phyloP scores from a whole-genome alignment of 202 grass and related monocot species.

The Elaeis oleifera region DNA sequence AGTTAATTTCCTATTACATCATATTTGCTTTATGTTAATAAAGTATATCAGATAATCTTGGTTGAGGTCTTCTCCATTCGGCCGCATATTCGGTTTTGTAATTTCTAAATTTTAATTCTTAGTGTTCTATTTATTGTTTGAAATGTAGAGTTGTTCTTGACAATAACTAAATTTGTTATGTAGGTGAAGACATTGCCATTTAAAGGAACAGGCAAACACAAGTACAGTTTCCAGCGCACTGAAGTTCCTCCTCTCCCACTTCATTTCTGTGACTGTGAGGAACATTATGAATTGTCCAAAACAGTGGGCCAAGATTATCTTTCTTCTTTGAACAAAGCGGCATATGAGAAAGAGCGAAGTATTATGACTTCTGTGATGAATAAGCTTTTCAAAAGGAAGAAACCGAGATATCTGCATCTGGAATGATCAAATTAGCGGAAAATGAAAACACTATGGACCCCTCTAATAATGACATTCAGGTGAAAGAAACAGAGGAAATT shows the following conservation, averaged over 20 bases:
- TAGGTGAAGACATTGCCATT: constrained; percentile 67
- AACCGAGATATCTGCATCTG: constrained; percentile 26
- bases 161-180: constrained; percentile 3
- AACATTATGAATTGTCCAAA: constrained; percentile 74
- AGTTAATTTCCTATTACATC: too few species aligned
- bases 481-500: not conserved
- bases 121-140: not conserved
- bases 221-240: constrained; percentile 82
- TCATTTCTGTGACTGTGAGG: constrained; percentile 98
- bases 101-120: too few species aligned
- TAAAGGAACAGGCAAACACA: constrained; percentile 92
- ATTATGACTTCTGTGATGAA: constrained; percentile 92
- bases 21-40: too few species aligned
- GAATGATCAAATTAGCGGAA: constrained; percentile 13
- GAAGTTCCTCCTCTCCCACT: constrained; percentile 69
- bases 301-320: constrained; percentile 52
- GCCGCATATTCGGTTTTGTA: too few species aligned
- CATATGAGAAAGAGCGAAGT: constrained; percentile 64
- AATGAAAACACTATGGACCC: constrained; percentile 17
- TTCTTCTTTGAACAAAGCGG: constrained; percentile 52
- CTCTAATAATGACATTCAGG: constrained; percentile 1
- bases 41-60: too few species aligned
- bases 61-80: too few species aligned
- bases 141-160: not conserved
- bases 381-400: constrained; percentile 60